Evolutionary conservation across 176 grass and related monocot genomes (phyloP), one percentile per base, ranked within the genome.

Genomic region (Triticum timopheevii): DNA sequence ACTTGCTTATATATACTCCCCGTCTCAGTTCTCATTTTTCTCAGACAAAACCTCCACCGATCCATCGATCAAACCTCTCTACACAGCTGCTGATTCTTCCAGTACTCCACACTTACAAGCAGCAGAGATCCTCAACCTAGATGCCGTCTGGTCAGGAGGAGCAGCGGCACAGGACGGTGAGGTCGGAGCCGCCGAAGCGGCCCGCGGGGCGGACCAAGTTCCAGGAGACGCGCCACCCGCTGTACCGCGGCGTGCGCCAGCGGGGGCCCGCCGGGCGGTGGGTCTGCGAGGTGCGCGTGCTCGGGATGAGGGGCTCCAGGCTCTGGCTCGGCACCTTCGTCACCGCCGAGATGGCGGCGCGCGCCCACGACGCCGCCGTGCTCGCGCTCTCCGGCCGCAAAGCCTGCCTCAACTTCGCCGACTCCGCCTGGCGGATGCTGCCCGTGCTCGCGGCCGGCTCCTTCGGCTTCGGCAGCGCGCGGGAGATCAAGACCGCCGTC

Each of bases 271-370:
- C 75, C 4, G 87, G 88, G 45, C 38, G 83, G 82, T 96, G 94
- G 94, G 91, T 96, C 17, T 93, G 92, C 62, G 94, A 96, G 82
- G 89, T 90, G 19, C 92, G 94, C 17, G 73, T 93, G 34, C 88
- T 77, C 1, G 87, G 82, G 1, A 4, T 56, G 44, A 77, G 4
- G 82, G 82, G 4, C 17, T 42, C 11, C 3, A 69, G 95, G 68
- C 89, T 97, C 70, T 97, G 95, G 95, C 88, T 97, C 6, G 90
- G 95, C 28, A 94, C 95, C 47, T 97, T 89, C 86, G 31, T 15
- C 35, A 90, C 90, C n/a, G 80, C 92, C 42, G 95, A 97, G 67
- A 63, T 70, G 47, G 95, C 92, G 3, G 92, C 90, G 59, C 79
- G 92, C 22, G 95, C 94, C 1, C 92, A 96, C 85, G 95, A 97